These are phyloP conservation scores for Chrysoporthe austroafricana DNA, from an alignment of 2,329 filamentous ascomycete species.

Conservation along the genomic window DNA sequence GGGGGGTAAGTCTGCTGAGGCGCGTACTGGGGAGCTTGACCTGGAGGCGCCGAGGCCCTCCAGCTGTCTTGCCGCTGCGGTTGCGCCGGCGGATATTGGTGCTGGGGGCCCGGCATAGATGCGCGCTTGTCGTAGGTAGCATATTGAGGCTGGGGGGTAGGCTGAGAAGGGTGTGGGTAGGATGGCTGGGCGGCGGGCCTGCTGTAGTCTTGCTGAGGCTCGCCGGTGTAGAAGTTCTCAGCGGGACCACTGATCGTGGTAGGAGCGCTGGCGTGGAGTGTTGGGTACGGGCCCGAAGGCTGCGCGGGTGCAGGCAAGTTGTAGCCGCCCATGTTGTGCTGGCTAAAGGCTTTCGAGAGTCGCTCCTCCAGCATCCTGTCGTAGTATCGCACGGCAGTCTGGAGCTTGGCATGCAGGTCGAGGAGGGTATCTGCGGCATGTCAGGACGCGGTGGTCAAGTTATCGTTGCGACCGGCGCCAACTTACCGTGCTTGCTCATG, in stretches of 20 bases:
- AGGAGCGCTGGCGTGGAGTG: slow-evolving; percentile 60
- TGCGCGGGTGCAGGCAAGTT: slow-evolving; percentile 56
- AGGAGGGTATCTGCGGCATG: slow-evolving; percentile 75
- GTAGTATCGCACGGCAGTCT: slow-evolving; percentile 95
- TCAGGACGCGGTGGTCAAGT: slow-evolving; percentile 46
- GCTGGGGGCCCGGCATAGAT: slow-evolving; percentile 45
- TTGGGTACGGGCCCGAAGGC: slow-evolving; percentile 70
- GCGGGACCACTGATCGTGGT: slow-evolving; percentile 54
- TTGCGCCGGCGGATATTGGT: slow-evolving; percentile 48
- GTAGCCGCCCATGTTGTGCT: slow-evolving; percentile 73
- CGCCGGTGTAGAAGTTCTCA: slow-evolving; percentile 83
- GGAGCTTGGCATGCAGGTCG: slow-evolving; percentile 92
- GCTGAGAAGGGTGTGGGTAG: slow-evolving; percentile 54
- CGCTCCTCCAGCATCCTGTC: slow-evolving; percentile 97
- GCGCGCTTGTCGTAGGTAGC: slow-evolving; percentile 47
- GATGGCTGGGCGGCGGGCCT: slow-evolving; percentile 55
- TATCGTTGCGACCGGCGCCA: background rate
- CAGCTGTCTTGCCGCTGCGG: slow-evolving; percentile 55
- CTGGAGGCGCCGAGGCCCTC: slow-evolving; percentile 47
- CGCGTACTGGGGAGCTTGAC: slow-evolving; percentile 42
- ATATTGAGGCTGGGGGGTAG: slow-evolving; percentile 49
- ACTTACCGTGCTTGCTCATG: slow-evolving; percentile 96
- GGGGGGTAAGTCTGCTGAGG: slow-evolving; percentile 40
- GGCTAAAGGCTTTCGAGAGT: slow-evolving; percentile 87
- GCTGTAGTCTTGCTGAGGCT: slow-evolving; percentile 53